Conservation (phyloP, 1,139 yeast genomes). For the Yamadazyma oceani region DNA sequence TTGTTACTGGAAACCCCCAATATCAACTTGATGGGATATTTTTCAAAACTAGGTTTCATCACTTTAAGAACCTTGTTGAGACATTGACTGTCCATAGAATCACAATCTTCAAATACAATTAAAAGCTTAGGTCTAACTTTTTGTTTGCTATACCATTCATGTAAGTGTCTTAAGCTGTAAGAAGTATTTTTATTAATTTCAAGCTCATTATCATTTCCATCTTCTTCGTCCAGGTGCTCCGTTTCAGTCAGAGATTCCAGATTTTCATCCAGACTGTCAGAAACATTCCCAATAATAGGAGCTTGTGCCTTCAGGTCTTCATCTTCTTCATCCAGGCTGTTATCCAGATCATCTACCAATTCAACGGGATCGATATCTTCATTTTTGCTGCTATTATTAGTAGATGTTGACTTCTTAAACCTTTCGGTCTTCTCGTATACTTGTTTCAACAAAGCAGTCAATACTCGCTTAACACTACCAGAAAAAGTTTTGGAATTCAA, state of each 20-base stretch:
- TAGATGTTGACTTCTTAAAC: too few relatives aligned
- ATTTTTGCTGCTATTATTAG: too few relatives aligned
- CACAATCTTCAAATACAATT: conserved; percentile 64
- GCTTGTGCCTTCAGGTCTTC: conserved; percentile 5
- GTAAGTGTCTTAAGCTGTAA: conserved; percentile 54
- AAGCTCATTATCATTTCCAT: conserved; percentile 1
- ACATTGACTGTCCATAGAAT: conserved; percentile 53
- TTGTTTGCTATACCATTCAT: conserved; percentile 39
- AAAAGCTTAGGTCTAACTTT: conserved; percentile 25
- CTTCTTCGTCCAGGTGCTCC: conserved; percentile 6
- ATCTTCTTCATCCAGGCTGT: conserved; percentile 9
- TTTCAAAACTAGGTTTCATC: conserved; percentile 37
- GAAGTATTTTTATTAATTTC: conserved; percentile 24
- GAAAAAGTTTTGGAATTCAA: conserved; percentile 43
- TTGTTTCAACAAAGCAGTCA: conserved; percentile 41
- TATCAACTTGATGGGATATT: conserved; percentile 45
- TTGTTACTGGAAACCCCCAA: conserved; percentile 54
- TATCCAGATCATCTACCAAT: conserved; percentile 5
- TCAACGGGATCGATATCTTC: conserved; percentile 3
- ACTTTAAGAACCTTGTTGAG: conserved; percentile 50
- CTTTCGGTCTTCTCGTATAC: conserved; percentile 12
- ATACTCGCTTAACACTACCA: conserved; percentile 36
- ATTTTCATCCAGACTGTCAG: too few relatives aligned
- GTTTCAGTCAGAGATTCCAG: conserved; percentile 1
- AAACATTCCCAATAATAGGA: too few relatives aligned